These are phyloP conservation scores for Trifolium dubium DNA, from an alignment of 306 rosid species.

Conservation along the genomic window DNA sequence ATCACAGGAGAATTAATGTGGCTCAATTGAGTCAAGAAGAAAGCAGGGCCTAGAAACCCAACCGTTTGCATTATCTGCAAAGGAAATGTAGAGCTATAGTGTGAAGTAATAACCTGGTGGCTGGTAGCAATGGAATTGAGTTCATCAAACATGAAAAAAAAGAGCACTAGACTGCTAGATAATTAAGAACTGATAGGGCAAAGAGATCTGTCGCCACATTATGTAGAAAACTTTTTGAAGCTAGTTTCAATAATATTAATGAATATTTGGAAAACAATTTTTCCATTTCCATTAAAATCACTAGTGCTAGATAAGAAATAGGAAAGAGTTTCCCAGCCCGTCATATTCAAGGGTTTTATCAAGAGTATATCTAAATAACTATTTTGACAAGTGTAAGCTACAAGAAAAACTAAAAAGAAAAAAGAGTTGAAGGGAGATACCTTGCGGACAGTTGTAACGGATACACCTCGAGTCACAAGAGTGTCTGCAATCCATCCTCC, in stretches of 20 bases:
- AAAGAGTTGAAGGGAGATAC: slow-evolving; percentile 47
- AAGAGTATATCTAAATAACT: not conserved
- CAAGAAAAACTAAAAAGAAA: not conserved
- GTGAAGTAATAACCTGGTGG: not conserved
- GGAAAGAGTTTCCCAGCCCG: too few species aligned
- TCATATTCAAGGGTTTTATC: too few species aligned
- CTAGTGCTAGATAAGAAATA: too few species aligned
- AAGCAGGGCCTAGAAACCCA: slow-evolving; percentile 99
- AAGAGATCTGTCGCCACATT: too few species aligned
- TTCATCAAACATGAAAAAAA: too few species aligned
- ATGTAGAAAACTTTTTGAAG: too few species aligned
- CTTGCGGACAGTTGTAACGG: slow-evolving; percentile 94
- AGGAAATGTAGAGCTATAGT: slow-evolving; percentile 27
- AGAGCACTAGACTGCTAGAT: too few species aligned
- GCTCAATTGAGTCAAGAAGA: slow-evolving; percentile 97
- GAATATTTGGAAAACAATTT: too few species aligned
- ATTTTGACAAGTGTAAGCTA: not conserved
- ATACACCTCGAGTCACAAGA: slow-evolving; percentile 80
- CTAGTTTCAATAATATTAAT: too few species aligned
- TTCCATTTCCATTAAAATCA: too few species aligned
- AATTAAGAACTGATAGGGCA: too few species aligned
- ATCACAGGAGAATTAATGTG: slow-evolving; percentile 80
- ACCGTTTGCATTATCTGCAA: slow-evolving; percentile 93
- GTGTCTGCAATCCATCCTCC: slow-evolving; percentile 99
- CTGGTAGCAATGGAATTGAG: too few species aligned